Percentiles rank a stretch among this genome's conserved stretches.
phyloP scores from a whole-genome alignment of 2,329 filamentous ascomycete species.

The Neurospora sp. region DNA sequence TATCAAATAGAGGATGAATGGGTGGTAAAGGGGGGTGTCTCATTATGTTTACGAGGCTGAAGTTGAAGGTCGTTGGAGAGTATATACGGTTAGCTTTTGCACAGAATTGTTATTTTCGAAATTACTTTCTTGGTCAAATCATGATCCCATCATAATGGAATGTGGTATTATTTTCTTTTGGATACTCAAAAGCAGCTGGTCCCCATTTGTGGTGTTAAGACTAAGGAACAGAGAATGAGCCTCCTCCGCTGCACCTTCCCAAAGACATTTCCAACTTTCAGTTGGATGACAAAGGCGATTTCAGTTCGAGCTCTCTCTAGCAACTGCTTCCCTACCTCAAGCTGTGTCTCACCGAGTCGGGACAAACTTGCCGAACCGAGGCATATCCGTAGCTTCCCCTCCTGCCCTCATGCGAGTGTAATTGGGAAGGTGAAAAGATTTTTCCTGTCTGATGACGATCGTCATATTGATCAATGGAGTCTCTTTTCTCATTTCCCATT shows the following conservation, averaged over 20 bases:
- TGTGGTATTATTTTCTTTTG: background rate
- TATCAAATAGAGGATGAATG: slow-evolving; percentile 2
- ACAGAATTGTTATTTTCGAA: background rate
- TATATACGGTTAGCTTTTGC: background rate
- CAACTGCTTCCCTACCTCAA: background rate
- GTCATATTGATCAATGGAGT: background rate
- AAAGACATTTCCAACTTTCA: background rate
- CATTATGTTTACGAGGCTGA: background rate
- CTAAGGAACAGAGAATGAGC: background rate
- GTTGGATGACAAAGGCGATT: too few relatives aligned
- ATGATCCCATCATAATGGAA: background rate
- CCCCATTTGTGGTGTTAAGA: background rate
- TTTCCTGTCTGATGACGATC: background rate
- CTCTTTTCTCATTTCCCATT: background rate
- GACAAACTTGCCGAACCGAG: background rate
- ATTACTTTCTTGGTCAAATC: background rate
- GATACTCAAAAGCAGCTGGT: background rate
- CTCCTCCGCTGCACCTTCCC: too few relatives aligned
- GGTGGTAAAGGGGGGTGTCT: background rate
- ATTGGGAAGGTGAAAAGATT: background rate
- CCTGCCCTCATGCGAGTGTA: background rate
- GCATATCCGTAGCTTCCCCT: background rate
- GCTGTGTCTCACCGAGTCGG: background rate
- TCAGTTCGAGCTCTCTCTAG: too few relatives aligned
- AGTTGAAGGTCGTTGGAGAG: background rate